A percentile compares a stretch with the other conserved stretches of the same genome.
These are phyloP conservation scores for Phytophthora pini DNA, from an alignment of 352 stramenopile genomes.

Conservation along the genomic window DNA sequence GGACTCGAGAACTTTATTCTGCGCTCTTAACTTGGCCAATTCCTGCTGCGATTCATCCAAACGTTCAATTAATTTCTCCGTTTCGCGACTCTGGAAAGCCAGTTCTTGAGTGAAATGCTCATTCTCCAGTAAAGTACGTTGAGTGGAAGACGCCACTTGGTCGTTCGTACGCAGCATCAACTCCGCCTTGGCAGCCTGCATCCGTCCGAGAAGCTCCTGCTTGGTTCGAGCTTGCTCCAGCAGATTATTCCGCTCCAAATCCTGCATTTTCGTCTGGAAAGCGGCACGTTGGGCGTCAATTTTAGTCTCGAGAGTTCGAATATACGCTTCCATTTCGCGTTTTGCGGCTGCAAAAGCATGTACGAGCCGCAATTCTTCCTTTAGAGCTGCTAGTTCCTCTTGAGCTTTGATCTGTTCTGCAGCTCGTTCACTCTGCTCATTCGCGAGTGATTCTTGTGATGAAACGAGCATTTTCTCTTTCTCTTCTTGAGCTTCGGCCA, in stretches of 20 bases:
- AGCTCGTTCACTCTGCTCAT: constrained; percentile 24
- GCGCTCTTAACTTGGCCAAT: constrained; percentile 45
- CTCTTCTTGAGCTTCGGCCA: constrained; percentile 25
- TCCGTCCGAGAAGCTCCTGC: constrained; percentile 66
- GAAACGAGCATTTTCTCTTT: constrained; percentile 1
- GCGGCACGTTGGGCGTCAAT: constrained; percentile 36
- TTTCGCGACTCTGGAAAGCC: constrained; percentile 74
- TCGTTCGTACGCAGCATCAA: constrained; percentile 65
- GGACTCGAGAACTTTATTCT: constrained; percentile 57
- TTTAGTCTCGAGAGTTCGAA: constrained; percentile 41
- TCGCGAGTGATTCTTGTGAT: constrained; percentile 21
- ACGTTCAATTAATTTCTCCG: constrained; percentile 67
- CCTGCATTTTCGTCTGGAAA: constrained; percentile 45
- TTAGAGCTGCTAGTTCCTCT: constrained; percentile 30
- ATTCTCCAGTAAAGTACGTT: constrained; percentile 85
- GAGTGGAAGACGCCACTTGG: constrained; percentile 72
- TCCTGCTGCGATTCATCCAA: constrained; percentile 55
- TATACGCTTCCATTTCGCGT: constrained; percentile 46
- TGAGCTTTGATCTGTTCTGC: constrained; percentile 16
- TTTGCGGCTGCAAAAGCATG: constrained; percentile 67
- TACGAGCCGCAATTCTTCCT: constrained; percentile 54
- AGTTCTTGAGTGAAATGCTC: constrained; percentile 80
- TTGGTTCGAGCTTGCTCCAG: constrained; percentile 73
- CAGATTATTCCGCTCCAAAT: constrained; percentile 67
- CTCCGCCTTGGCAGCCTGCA: constrained; percentile 61